These are phyloP conservation scores for Stipa capillata DNA, from an alignment of 176 grass and related monocot genomes.

Conservation along the genomic window DNA sequence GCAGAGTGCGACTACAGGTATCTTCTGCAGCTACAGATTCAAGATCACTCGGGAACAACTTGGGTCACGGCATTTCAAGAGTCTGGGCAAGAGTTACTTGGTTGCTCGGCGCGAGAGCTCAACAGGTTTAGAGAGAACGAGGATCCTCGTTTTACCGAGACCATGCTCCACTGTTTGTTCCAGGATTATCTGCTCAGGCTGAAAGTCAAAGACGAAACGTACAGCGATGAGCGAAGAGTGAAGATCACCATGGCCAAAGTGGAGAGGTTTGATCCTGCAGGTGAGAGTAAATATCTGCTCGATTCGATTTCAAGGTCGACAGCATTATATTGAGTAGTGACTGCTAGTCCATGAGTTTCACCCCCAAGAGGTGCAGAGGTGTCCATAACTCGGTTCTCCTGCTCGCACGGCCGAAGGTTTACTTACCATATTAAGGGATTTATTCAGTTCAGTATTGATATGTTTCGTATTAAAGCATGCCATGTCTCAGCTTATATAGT, in stretches of 20 bases:
- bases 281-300: constrained; percentile 70
- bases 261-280: constrained; percentile 58
- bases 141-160: constrained; percentile 45
- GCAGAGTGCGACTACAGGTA: constrained; percentile 90
- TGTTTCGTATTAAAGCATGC: not conserved
- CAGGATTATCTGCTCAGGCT: constrained; percentile 57
- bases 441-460: not conserved
- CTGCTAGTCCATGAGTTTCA: not conserved
- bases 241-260: constrained; percentile 64
- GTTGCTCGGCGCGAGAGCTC: constrained; percentile 63
- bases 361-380: not conserved
- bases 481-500: not conserved
- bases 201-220: constrained; percentile 86
- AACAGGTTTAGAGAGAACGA: constrained; percentile 40
- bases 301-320: constrained; percentile 32
- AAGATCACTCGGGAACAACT: constrained; percentile 78
- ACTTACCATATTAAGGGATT: not conserved
- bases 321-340: not conserved
- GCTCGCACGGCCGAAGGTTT: not conserved
- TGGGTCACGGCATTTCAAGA: constrained; percentile 91
- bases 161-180: constrained; percentile 50
- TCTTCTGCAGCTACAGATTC: constrained; percentile 77
- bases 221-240: constrained; percentile 67
- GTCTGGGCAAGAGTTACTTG: constrained; percentile 63
- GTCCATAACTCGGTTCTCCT: not conserved